Evolutionary conservation across 306 rosid genomes (phyloP).

Genomic region (Quercus dentata): DNA sequence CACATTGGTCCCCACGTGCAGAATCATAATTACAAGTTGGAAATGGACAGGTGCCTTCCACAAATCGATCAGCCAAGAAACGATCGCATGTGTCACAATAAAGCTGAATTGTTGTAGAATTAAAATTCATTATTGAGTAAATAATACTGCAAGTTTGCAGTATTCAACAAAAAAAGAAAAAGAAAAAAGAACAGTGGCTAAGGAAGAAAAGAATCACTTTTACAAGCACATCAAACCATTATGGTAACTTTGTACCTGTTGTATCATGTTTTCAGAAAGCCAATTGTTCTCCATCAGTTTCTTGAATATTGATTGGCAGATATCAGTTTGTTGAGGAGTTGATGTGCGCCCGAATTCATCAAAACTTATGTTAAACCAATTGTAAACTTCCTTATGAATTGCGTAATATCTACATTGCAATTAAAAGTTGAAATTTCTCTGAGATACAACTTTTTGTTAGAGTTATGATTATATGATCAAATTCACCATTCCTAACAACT

Average conservation of each 20-base stretch:
- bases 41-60: slow-evolving; percentile 89
- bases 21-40: slow-evolving; percentile 80
- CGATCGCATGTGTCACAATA: slow-evolving; percentile 77
- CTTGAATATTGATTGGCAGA: slow-evolving; percentile 79
- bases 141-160: not conserved
- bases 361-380: slow-evolving; percentile 86
- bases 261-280: slow-evolving; percentile 84
- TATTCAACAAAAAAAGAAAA: not conserved
- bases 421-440: not conserved
- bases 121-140: slow-evolving; percentile 11
- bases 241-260: slow-evolving; percentile 54
- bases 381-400: slow-evolving; percentile 77
- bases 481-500: too few species aligned
- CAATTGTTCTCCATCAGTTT: slow-evolving; percentile 62
- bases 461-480: too few species aligned
- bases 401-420: slow-evolving; percentile 58
- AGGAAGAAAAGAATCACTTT: not conserved
- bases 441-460: not conserved
- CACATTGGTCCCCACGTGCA: slow-evolving; percentile 97
- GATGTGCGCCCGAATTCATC: slow-evolving; percentile 97
- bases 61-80: slow-evolving; percentile 89
- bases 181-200: not conserved
- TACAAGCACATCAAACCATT: not conserved
- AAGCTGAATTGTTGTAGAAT: slow-evolving; percentile 51
- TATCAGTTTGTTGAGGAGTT: slow-evolving; percentile 77